Percentiles rank a stretch among this genome's conserved stretches.
phyloP scores from a whole-genome alignment of 352 stramenopile genomes.

The Globisporangium nagaii region DNA sequence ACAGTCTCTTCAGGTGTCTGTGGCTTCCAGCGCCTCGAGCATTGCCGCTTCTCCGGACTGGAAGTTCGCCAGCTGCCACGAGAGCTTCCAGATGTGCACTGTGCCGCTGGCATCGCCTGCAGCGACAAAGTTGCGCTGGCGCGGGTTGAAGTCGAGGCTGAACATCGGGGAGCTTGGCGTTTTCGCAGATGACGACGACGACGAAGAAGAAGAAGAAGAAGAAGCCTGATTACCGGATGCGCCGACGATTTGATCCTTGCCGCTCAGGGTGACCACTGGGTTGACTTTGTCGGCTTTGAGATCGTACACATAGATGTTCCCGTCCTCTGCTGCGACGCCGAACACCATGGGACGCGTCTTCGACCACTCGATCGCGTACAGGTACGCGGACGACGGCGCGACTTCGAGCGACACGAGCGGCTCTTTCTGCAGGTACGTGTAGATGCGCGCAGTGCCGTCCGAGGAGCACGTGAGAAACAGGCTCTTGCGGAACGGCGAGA shows the following conservation, averaged over 20 bases:
- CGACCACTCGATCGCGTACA: conserved; percentile 75
- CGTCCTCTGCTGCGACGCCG: conserved; percentile 60
- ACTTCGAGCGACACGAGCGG: conserved; percentile 65
- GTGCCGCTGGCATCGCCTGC: conserved; percentile 53
- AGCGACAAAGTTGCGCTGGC: conserved; percentile 81
- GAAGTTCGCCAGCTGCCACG: conserved; percentile 76
- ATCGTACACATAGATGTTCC: conserved; percentile 72
- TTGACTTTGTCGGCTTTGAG: conserved; percentile 49
- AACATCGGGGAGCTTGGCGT: conserved; percentile 32
- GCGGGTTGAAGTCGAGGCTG: conserved; percentile 70
- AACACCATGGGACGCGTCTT: conserved; percentile 74
- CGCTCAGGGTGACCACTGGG: conserved; percentile 35
- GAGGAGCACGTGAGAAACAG: conserved; percentile 74
- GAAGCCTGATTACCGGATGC: not conserved
- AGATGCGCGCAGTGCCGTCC: conserved; percentile 78
- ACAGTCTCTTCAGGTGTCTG: not conserved
- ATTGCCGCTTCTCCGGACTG: conserved; percentile 59
- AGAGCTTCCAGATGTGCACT: conserved; percentile 82
- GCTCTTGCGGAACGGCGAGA: conserved; percentile 80
- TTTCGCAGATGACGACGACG: conserved; percentile 1
- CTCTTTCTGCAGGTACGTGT: conserved; percentile 57
- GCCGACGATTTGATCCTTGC: conserved; percentile 18
- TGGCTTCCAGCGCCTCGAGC: conserved; percentile 36
- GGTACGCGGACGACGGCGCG: conserved; percentile 51
- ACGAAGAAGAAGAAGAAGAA: not conserved